Evolutionary conservation across 768 basidiomycete genomes (phyloP), one percentile per base, ranked within the genome.

Genomic region (Pleurotus salmoneostramineus): DNA sequence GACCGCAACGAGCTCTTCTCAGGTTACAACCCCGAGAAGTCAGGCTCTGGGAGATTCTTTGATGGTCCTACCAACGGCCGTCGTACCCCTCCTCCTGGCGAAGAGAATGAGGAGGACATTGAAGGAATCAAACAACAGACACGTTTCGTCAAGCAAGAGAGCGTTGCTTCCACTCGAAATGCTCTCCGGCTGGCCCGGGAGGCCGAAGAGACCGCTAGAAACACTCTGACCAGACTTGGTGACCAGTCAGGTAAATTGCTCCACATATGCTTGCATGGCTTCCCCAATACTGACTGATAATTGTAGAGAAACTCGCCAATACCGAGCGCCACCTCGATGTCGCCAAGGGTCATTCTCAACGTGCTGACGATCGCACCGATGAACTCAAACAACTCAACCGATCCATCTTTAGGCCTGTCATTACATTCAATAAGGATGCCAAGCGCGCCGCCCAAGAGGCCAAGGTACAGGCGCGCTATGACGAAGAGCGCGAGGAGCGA

Each of bases 71-170:
- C 63, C 17, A 58, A 74, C 33, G 76, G 74, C 35, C 69, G 64
- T 33, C 78, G 80, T 35, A 81, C 83, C 36, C 52, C 52, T 14
- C 63, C 77, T 50, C 78, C 83, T 12, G 88, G 87, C 43, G 84
- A 89, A 67, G 88, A 90, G 68, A 85, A 83, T 52, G 91, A 93
- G 1, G 92, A 94, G 59, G 95, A 95, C 61, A 77, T 95, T 4
- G 96, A 99, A 73, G 93, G 88, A 27, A 98, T 99, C 73, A 98
- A 97, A 74, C 85, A 92, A 65, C 88, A 95, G 72, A 94, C 91
- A 59, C 82, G 87, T 57, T 91, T 83, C 66, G 69, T 89, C 60
- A 98, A 99, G 74, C 94, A 98, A 72, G 95, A 98, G 65, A 89
- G 87, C 67, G 87, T 95, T 48, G 87, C 84, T 56, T 89, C 91